Evolutionary conservation across 352 stramenopile species (phyloP), one percentile per base, ranked within the genome.

Genomic region (Phytophthora multivora): DNA sequence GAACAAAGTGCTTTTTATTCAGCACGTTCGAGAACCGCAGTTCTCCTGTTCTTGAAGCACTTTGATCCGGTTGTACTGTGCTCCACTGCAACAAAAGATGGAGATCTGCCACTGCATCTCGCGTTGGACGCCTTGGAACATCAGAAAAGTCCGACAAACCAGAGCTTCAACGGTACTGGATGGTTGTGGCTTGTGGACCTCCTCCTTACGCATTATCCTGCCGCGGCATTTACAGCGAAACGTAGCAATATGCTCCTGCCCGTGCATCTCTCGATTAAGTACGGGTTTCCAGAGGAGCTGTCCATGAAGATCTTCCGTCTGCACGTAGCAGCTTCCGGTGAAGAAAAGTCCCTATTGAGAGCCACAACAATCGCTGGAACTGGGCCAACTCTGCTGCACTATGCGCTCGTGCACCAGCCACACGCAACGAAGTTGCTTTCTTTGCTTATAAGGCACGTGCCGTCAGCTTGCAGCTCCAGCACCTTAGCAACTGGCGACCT

Each of bases 321-420:
- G 8, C 21, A 75, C 51, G 4, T 11, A 16, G 5, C 9, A 3
- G 26, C 12, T 1, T 23, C 57, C 30, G 36, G 40, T 9, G 6
- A 58, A 11, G 57, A 63, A n/a, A 18, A 46, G 7, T 9, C 41
- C 1, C n/a, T 66, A 5, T 40, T 76, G 12, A 38, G 49, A 26
- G 42, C 51, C 30, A 73, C 60, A 12, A 83, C 69, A 18, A 73
- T 88, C 25, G 8, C 26, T 12, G 60, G 42, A 2, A 86, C 71
- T 7, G 51, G 58, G 13, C 85, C 69, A 18, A 88, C 83, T 6
- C 59, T 90, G 12, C 51, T 92, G 25, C 83, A 90, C 16, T 92
- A 88, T 26, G 66, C 59, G 10, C 48, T 90, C 6, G 47, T 90
- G 0, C 77, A 90, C 51, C 69, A 81, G 5, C 55, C 70, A 5